Evolutionary conservation across 768 basidiomycete genomes (phyloP), one percentile per base, ranked within the genome.

Genomic region (Phlegmacium glaucopus): DNA sequence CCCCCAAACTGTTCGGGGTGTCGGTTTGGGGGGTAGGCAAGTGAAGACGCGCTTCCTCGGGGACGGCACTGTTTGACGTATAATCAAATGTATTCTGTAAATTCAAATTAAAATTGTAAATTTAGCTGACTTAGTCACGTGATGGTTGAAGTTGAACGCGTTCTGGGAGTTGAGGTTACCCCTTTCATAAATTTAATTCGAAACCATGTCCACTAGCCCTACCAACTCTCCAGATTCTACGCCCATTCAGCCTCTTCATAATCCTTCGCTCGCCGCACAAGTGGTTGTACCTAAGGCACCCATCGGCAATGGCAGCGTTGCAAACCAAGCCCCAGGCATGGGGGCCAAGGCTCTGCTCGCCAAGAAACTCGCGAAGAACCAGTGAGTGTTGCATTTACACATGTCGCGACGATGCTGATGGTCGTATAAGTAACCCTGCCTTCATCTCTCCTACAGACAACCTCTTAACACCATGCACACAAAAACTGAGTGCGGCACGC

Each of bases 381-480:
- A 82, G 94, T 95, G 47, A 61, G 91, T n/a, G n/a, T 78, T 42
- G 41, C 39, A 11, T 16, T 25, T 16, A 35, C 22, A 22, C 5
- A 5, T 22, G 22, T 22, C 5, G 5, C 5, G 22, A 22, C 5
- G 22, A 22, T 22, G 22, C 22, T 22, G 22, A 22, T 22, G 40
- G 39, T 45, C 44, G 49, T 12, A 12, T 26, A 62, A 93, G 92
- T 64, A 96, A 96, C 65, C 87, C 90, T 16, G 82, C 81, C 28
- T 92, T 81, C 61, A 74, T 94, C 59, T 97, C 95, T 13, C 95
- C 95, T 2, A 96, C 95, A 8, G 95, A 99, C 66, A 90, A 88
- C 62, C 76, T 98, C 67, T 82, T 97, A 77, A 95, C 93, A 2
- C 95, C 95, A 3, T 83, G 83, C 63, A 90, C 94, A 6, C 87